phyloP scores from a whole-genome alignment of 345 rosid species.

The Eutrema japonicum region DNA sequence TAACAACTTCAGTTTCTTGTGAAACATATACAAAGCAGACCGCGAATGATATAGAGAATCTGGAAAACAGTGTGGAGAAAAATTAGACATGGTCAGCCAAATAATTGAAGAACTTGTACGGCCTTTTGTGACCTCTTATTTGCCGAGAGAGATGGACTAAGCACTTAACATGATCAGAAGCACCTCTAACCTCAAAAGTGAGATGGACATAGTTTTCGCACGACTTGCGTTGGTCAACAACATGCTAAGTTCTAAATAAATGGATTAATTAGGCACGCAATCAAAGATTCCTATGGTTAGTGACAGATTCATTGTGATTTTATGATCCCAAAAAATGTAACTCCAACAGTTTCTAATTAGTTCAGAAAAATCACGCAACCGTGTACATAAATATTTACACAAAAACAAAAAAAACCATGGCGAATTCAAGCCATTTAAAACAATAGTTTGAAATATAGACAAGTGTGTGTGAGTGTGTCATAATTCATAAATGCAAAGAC shows the following conservation, averaged over 20 bases:
- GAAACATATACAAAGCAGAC: too few relatives aligned
- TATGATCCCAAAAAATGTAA: not conserved
- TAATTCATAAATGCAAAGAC: constrained; percentile 42
- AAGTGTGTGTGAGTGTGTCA: constrained; percentile 16
- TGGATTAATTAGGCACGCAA: not conserved
- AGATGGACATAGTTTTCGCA: not conserved
- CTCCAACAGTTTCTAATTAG: constrained; percentile 5
- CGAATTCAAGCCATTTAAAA: constrained; percentile 1
- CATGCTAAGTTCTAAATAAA: not conserved
- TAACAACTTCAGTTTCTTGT: too few relatives aligned
- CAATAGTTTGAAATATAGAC: constrained; percentile 4
- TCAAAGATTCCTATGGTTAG: not conserved
- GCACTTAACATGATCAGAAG: too few relatives aligned
- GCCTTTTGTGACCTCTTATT: too few relatives aligned
- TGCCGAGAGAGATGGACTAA: too few relatives aligned
- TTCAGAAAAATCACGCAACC: constrained; percentile 22
- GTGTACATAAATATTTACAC: constrained; percentile 5
- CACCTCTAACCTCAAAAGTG: too few relatives aligned
- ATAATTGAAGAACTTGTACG: too few relatives aligned
- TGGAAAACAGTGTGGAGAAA: too few relatives aligned
- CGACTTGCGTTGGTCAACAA: not conserved
- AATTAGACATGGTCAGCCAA: too few relatives aligned
- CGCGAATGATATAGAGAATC: too few relatives aligned
- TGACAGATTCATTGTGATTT: not conserved
- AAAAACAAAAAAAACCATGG: not conserved